Base-by-base conservation (phyloP, 257 asterid species). In the Scutellaria galericulata region DNA sequence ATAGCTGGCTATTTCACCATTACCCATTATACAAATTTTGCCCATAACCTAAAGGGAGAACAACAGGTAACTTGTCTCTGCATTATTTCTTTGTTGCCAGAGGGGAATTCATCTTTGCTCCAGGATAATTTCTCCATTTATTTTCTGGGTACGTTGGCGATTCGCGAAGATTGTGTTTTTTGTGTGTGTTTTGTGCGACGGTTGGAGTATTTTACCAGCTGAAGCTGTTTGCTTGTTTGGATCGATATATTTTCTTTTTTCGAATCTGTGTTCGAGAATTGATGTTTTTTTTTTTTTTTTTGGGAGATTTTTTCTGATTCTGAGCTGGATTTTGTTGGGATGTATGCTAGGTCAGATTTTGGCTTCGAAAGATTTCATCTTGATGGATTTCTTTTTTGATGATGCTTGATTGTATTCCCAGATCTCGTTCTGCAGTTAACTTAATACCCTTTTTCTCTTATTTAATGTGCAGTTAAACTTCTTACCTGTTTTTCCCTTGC, bases 351-450 rank as follows among this genome's bases (percentile, higher is more conserved):
- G 18, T 56, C 0, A 22, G 31, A 45, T 4, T 46, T 75, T 70
- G 20, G 48, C 3, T 31, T 31, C 5, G 74, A n/a, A 31, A 27
- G 11, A 50, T 70, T 66, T 8, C 7, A 8, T 61, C 7, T 59
- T 11, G 61, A 12, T 42, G 42, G 40, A 9, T 12, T 3, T 41
- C 68, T 42, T 20, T 13, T 8, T 68, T 5, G 60, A 18, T 53
- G 39, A 47, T 52, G 6, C 55, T 37, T 61, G 78, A 27, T 53
- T 47, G 71, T 6, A 62, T 52, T 64, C 24, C 57, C 78, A 75
- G 80, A 81, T 81, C 85, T 59, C 64, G 72, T 50, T 55, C n/a
- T 66, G 64, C 46, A 8, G 14, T 53, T 64, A 5, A 9, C 9
- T 48, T 3, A n/a, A 11, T 39, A 24, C 7, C 37, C 7, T 6